Percentiles rank a stretch among this genome's conserved stretches.
Conservation (phyloP, 2,329 filamentous ascomycete genomes). For the Botrytis porri region DNA sequence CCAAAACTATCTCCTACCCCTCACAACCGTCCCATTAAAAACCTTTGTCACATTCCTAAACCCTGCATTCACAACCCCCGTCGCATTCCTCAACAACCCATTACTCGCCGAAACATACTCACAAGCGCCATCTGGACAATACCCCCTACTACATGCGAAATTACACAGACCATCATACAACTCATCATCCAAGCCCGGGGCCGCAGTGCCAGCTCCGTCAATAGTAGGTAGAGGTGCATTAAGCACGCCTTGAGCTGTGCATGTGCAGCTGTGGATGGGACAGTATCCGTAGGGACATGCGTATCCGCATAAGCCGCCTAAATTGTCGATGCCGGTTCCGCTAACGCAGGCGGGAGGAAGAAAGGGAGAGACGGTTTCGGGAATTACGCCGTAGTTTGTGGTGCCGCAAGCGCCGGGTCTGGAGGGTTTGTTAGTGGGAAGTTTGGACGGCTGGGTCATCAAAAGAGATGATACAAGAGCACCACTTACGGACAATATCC, state of each 20-base stretch:
- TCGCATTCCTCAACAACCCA: background rate
- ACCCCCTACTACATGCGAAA: conserved; percentile 1
- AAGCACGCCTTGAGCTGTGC: background rate
- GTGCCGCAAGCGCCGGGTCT: background rate
- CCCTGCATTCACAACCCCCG: background rate
- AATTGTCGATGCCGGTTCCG: background rate
- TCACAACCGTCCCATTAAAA: background rate
- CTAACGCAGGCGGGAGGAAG: background rate
- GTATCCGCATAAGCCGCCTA: background rate
- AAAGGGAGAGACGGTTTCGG: background rate
- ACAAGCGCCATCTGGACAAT: conserved; percentile 28
- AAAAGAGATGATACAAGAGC: background rate
- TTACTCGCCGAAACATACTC: background rate
- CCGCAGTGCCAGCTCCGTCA: background rate
- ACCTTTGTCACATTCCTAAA: background rate
- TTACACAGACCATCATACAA: background rate
- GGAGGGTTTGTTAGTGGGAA: background rate
- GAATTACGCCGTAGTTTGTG: background rate
- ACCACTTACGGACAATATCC: background rate
- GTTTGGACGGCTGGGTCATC: background rate
- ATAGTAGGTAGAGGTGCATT: background rate
- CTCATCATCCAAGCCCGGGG: background rate
- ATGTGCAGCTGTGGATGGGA: background rate
- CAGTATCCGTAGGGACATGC: background rate
- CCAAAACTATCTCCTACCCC: background rate